phyloP scores from a whole-genome alignment of 1,284 basidiomycete genomes.

The Austropuccinia psidii region DNA sequence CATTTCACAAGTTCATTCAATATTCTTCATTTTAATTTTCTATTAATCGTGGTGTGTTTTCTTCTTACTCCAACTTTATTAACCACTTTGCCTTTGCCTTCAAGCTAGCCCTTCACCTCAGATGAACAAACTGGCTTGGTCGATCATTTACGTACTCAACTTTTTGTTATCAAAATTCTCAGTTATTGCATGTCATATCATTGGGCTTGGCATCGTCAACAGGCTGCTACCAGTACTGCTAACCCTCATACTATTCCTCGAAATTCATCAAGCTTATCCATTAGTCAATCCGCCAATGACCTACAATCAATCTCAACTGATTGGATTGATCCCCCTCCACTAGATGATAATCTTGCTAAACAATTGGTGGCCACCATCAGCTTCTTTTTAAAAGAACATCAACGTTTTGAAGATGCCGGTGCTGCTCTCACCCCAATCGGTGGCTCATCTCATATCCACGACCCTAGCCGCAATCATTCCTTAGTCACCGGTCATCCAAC shows the following conservation, averaged over 20 bases:
- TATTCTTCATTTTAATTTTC: not conserved
- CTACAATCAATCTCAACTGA: not conserved
- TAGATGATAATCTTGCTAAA: conserved; percentile 78
- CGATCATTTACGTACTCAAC: conserved; percentile 76
- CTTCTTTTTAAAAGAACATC: conserved; percentile 62
- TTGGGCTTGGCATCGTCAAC: conserved; percentile 53
- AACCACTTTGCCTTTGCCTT: not conserved
- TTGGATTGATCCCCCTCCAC: conserved; percentile 63
- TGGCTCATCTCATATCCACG: conserved; percentile 36
- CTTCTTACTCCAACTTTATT: not conserved
- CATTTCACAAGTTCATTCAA: not conserved
- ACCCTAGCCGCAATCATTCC: conserved; percentile 19
- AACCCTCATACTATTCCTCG: conserved; percentile 36
- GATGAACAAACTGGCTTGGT: conserved; percentile 53
- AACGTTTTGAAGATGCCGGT: conserved; percentile 43
- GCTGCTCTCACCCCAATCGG: conserved; percentile 16
- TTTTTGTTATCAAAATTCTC: conserved; percentile 78
- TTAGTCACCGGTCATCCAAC: not conserved
- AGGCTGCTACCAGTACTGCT: conserved; percentile 41
- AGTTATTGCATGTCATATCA: conserved; percentile 66
- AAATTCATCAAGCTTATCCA: conserved; percentile 42
- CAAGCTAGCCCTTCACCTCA: conserved; percentile 38
- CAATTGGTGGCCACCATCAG: conserved; percentile 76
- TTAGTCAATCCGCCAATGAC: conserved; percentile 21
- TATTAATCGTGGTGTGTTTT: not conserved